A percentile compares a stretch with the other conserved stretches of the same genome.
phyloP scores from a whole-genome alignment of 2,329 filamentous ascomycete species.

The Tolypocladium album region DNA sequence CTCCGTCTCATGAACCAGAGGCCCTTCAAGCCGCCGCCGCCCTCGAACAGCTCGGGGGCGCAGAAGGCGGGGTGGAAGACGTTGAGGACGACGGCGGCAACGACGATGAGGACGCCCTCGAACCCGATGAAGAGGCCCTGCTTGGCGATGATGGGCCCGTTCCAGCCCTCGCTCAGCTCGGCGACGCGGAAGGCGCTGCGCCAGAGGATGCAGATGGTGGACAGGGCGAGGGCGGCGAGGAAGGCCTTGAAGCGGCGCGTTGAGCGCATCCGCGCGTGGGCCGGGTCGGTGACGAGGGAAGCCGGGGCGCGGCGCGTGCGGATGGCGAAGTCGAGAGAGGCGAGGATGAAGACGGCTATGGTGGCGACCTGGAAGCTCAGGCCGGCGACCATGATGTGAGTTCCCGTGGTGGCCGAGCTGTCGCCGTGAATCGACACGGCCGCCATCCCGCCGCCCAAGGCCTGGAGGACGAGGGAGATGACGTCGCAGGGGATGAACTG shows the following conservation, averaged over 20 bases:
- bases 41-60: conserved; percentile 16
- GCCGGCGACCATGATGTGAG: conserved; percentile 55
- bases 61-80: conserved; percentile 21
- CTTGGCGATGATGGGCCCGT: conserved; percentile 42
- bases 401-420: conserved; percentile 27
- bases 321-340: conserved; percentile 38
- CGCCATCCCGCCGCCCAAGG: conserved; percentile 45
- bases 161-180: conserved; percentile 55
- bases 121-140: conserved; percentile 47
- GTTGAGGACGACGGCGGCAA: conserved; percentile 34
- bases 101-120: conserved; percentile 41
- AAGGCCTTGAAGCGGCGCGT: conserved; percentile 41
- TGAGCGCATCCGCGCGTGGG: conserved; percentile 23
- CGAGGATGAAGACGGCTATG: conserved; percentile 40
- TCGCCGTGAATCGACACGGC: conserved; percentile 28
- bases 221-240: conserved; percentile 40
- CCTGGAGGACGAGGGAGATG: conserved; percentile 49
- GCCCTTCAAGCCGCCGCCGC: conserved; percentile 13
- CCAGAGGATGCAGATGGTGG: conserved; percentile 53
- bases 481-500: conserved; percentile 55
- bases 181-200: conserved; percentile 55
- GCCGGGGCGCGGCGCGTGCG: conserved; percentile 19
- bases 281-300: conserved; percentile 12
- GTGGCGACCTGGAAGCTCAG: conserved; percentile 50
- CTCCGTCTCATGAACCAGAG: conserved; percentile 11